Evolutionary conservation across 345 rosid genomes (phyloP).

Genomic region (Tarenaya hassleriana): DNA sequence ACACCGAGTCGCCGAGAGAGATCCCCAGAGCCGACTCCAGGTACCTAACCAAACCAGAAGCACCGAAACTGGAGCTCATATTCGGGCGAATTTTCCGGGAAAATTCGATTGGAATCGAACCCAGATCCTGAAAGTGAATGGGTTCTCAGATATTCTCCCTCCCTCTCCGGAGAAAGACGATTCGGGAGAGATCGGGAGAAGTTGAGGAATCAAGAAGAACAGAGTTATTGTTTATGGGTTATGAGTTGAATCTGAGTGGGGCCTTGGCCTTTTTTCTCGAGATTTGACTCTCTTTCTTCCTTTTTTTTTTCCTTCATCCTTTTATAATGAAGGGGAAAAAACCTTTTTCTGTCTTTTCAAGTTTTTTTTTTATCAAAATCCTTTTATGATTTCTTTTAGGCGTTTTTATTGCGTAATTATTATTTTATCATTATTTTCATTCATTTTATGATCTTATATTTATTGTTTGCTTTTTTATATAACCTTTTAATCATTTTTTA

Average conservation of each 20-base stretch:
- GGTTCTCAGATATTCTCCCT: conserved; percentile 4
- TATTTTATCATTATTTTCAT: no score
- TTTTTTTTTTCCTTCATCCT: neutral
- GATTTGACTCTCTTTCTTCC: conserved; percentile 2
- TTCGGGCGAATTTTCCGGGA: no score
- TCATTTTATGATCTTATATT: no score
- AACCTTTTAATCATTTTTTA: no score
- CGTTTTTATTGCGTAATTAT: no score
- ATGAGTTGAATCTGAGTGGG: conserved; percentile 32
- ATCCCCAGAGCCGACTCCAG: conserved; percentile 45
- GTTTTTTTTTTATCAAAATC: no score
- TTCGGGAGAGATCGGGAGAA: conserved; percentile 18
- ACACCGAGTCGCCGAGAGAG: conserved; percentile 30
- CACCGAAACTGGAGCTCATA: conserved; percentile 31
- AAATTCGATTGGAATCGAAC: neutral
- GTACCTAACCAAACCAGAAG: conserved; percentile 38
- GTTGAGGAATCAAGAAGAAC: neutral
- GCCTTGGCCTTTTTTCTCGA: conserved; percentile 14
- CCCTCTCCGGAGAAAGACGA: conserved; percentile 10
- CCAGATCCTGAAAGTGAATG: neutral
- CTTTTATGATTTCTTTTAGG: no score
- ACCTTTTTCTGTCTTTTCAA: no score
- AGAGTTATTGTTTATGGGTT: conserved; percentile 18
- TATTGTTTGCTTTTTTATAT: no score
- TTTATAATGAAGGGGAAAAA: no score